phyloP scores from a whole-genome alignment of 768 basidiomycete species.

The Suillus decipiens region DNA sequence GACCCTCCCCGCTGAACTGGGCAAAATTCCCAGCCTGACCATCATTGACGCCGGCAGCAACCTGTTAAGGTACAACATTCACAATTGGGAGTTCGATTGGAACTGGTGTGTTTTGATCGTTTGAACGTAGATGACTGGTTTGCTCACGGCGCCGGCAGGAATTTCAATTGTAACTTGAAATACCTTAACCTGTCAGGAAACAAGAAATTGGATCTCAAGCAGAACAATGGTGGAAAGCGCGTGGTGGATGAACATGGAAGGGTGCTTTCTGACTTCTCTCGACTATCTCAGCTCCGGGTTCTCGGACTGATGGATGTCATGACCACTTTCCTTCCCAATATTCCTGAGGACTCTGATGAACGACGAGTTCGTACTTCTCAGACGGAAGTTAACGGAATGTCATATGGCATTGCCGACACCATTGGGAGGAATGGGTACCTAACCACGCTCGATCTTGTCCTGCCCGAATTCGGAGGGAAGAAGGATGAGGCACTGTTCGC shows the following conservation, averaged over 20 bases:
- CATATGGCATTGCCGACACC: slow-evolving; percentile 95
- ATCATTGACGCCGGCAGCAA: slow-evolving; percentile 95
- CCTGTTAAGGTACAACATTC: slow-evolving; percentile 92
- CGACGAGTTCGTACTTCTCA: slow-evolving; percentile 90
- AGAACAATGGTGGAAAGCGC: slow-evolving; percentile 46
- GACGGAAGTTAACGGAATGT: slow-evolving; percentile 88
- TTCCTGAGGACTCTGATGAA: slow-evolving; percentile 84
- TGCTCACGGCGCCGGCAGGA: slow-evolving; percentile 53
- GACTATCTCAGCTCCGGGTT: slow-evolving; percentile 81
- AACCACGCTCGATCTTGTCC: slow-evolving; percentile 90
- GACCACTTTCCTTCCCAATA: slow-evolving; percentile 59
- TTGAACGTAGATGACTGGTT: slow-evolving; percentile 4
- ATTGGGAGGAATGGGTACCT: slow-evolving; percentile 79
- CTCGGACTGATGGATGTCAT: slow-evolving; percentile 98
- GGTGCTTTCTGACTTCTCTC: slow-evolving; percentile 79
- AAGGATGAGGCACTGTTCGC: slow-evolving; percentile 90
- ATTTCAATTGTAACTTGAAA: slow-evolving; percentile 89
- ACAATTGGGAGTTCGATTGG: slow-evolving; percentile 99
- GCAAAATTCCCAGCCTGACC: slow-evolving; percentile 74
- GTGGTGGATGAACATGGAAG: slow-evolving; percentile 31
- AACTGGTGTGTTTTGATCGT: slow-evolving; percentile 70
- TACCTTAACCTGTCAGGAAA: slow-evolving; percentile 98
- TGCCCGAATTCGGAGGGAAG: slow-evolving; percentile 76
- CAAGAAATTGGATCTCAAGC: slow-evolving; percentile 93
- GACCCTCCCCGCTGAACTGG: slow-evolving; percentile 88